Evolutionary conservation across 441 rosid genomes (phyloP).

Genomic region (Rhodomyrtus psidioides): DNA sequence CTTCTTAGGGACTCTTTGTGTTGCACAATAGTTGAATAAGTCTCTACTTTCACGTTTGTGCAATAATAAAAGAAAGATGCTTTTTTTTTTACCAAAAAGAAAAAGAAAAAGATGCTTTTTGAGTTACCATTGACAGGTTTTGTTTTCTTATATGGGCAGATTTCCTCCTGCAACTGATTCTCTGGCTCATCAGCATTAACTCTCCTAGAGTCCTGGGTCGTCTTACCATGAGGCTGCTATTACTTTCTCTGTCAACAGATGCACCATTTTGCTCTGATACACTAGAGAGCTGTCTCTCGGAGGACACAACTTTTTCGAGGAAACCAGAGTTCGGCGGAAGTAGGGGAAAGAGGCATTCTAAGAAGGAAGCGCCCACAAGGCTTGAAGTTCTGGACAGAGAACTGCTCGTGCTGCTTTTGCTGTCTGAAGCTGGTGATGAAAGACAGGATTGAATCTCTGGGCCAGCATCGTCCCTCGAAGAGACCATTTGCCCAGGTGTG

Average conservation of each 20-base stretch:
- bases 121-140: conserved; percentile 47
- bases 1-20: neutral
- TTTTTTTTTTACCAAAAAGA: too few species aligned
- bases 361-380: conserved; percentile 57
- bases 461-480: conserved; percentile 4
- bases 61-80: neutral
- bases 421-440: conserved; percentile 52
- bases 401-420: conserved; percentile 59
- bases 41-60: neutral
- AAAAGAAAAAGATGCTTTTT: too few species aligned
- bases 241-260: conserved; percentile 10
- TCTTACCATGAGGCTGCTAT: conserved; percentile 23
- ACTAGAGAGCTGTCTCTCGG: neutral
- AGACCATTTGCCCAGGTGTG: conserved; percentile 21
- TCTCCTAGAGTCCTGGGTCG: conserved; percentile 68
- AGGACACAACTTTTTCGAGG: conserved; percentile 17
- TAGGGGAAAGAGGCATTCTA: conserved; percentile 80
- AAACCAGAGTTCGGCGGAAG: conserved; percentile 38
- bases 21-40: neutral
- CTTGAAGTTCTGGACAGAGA: conserved; percentile 55
- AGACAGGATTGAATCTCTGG: conserved; percentile 19
- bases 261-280: conserved; percentile 1
- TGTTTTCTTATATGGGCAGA: conserved; percentile 42
- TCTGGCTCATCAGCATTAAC: conserved; percentile 74
- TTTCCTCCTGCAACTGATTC: conserved; percentile 63